Evolutionary conservation across 139 green algal genomes (phyloP).

Genomic region (Chlamydomonas asymmetrica): DNA sequence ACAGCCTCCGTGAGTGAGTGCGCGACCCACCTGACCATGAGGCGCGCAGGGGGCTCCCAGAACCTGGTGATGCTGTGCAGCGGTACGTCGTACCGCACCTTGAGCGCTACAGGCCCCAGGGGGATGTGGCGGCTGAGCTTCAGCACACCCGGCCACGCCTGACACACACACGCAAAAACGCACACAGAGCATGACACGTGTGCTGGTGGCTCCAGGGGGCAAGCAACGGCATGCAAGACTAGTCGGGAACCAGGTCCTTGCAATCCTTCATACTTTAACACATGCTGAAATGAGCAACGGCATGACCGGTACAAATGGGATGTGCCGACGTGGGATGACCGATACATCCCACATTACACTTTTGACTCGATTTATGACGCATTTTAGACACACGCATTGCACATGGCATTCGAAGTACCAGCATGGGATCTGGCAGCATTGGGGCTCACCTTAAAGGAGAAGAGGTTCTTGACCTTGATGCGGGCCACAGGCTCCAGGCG

Average conservation of each 20-base stretch:
- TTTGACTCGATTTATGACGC: too few relatives aligned
- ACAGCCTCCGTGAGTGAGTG: too few relatives aligned
- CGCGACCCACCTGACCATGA: slow-evolving; percentile 58
- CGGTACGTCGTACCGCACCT: slow-evolving; percentile 58
- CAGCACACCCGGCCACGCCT: slow-evolving; percentile 21
- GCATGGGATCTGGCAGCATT: background rate
- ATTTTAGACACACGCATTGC: too few relatives aligned
- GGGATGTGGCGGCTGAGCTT: slow-evolving; percentile 50
- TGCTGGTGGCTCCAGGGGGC: background rate
- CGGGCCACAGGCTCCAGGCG: slow-evolving; percentile 38
- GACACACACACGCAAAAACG: background rate
- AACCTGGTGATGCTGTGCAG: slow-evolving; percentile 39
- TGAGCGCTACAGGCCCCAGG: slow-evolving; percentile 48
- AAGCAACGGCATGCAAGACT: too few relatives aligned
- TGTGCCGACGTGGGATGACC: too few relatives aligned
- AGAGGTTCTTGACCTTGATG: slow-evolving; percentile 51
- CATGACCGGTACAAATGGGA: background rate
- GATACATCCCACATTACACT: too few relatives aligned
- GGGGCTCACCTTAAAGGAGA: slow-evolving; percentile 45
- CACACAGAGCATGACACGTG: background rate
- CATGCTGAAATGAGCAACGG: background rate
- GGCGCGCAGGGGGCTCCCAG: slow-evolving; percentile 53
- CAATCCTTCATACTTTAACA: background rate
- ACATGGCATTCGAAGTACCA: background rate
- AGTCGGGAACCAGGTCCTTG: background rate